phyloP scores from a whole-genome alignment of 306 rosid genomes.

The Pyrus pyrifolia region DNA sequence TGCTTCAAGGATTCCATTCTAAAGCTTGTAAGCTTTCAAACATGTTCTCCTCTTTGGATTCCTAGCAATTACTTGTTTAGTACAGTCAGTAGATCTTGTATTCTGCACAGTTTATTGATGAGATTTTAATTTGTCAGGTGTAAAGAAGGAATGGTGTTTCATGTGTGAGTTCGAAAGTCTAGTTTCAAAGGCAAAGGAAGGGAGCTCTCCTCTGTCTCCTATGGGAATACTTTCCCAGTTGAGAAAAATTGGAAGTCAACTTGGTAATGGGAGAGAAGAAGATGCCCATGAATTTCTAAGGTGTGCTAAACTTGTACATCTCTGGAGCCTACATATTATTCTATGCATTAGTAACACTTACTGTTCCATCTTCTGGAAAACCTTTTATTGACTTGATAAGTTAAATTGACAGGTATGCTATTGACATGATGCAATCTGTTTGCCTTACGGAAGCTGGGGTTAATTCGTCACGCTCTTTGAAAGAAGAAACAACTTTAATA shows the following conservation, averaged over 20 bases:
- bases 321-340: not conserved
- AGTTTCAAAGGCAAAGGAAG: conserved; percentile 59
- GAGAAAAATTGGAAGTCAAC: conserved; percentile 70
- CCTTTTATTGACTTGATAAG: not conserved
- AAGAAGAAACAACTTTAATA: conserved; percentile 76
- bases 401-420: conserved; percentile 49
- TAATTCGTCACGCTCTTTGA: conserved; percentile 38
- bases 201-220: conserved; percentile 71
- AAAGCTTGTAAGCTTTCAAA: conserved; percentile 58
- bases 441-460: conserved; percentile 69
- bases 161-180: conserved; percentile 79
- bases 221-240: conserved; percentile 63
- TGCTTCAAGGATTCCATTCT: conserved; percentile 82
- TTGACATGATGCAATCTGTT: conserved; percentile 83
- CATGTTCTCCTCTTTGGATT: conserved; percentile 12
- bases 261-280: conserved; percentile 89
- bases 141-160: conserved; percentile 72
- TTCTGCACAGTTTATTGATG: conserved; percentile 8
- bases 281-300: conserved; percentile 96
- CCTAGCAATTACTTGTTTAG: conserved; percentile 2
- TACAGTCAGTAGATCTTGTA: conserved; percentile 3
- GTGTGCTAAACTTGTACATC: conserved; percentile 24
- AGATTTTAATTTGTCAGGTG: conserved; percentile 41
- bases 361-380: conserved; percentile 11
- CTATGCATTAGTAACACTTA: not conserved